Base-by-base conservation (phyloP, 1,284 basidiomycete genomes). In the Leucoagaricus sp. region DNA sequence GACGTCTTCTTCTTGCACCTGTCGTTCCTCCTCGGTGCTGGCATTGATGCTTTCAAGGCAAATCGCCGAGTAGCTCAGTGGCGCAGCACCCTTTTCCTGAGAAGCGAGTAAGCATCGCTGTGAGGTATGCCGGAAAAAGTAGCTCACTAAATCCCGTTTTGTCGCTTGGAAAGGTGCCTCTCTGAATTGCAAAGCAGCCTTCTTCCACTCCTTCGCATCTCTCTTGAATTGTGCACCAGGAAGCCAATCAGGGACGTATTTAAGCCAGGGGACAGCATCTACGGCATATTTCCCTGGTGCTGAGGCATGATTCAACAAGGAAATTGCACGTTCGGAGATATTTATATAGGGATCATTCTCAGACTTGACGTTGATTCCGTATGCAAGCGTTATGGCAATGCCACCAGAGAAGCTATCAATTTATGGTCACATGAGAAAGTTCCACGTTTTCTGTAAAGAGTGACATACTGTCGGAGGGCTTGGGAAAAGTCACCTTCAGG, bases 221-320 rank as follows among this genome's bases (percentile, higher is more conserved):
- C 53, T 49, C 46, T 59, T 60, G 48, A 67, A 68, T 19, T 57
- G 55, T 15, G 63, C 56, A 2, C 67, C 67, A 12, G 66, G 67
- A 21, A 67, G 57, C 65, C 65, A 68, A 3, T 60, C 42, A 19
- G 67, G 67, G n/a, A 68, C 23, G 36, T 63, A 49, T 41, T 55
- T 54, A 7, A 68, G 58, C 42, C 58, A 57, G 9, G 67, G 63
- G 33, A 68, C 51, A 1, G 38, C 26, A 34, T 68, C 62, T 10
- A 67, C 65, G 5, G 58, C 17, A 9, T 60, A 53, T 8, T 60
- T 58, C 17, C 63, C 65, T 2, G 64, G 64, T 10, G 60, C 55
- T 26, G 55, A 57, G 13, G 60, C 60, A 2, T 52, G 40, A 9
- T 50, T 55, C 40, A 66, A 38, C 19, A 51, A 53, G 6, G 2